Evolutionary conservation across 495 filamentous ascomycete genomes (phyloP).

Genomic region (Daldinia bambusicola): DNA sequence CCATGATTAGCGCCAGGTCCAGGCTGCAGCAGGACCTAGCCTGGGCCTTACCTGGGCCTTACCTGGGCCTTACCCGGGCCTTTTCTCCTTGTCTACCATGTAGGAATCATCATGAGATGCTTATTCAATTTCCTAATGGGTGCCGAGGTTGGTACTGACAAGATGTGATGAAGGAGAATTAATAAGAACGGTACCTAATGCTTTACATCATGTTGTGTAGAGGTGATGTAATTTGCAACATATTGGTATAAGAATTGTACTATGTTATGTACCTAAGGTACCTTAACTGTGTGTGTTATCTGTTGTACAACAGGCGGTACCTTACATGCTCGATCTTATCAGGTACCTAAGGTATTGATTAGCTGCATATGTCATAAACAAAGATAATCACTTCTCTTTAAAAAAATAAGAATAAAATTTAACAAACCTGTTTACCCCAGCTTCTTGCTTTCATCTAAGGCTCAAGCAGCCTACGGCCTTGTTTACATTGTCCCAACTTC

Average conservation of each 20-base stretch:
- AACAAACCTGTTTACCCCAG: slow-evolving; percentile 2
- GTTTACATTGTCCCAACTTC: neutral
- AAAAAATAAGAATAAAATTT: neutral
- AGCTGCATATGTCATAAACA: neutral
- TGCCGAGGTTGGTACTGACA: too few species aligned
- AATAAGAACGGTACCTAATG: neutral
- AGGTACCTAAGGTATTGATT: too few species aligned
- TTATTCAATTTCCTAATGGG: too few species aligned
- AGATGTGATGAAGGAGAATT: too few species aligned
- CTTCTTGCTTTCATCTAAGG: neutral
- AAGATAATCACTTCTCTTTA: neutral
- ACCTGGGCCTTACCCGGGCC: neutral
- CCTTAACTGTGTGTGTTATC: too few species aligned
- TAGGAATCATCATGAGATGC: neutral
- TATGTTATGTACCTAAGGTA: too few species aligned
- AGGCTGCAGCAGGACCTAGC: slow-evolving; percentile 14
- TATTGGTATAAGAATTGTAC: too few species aligned
- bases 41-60: neutral
- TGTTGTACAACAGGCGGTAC: too few species aligned
- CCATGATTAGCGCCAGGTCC: slow-evolving; percentile 5
- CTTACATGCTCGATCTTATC: neutral
- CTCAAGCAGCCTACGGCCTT: neutral
- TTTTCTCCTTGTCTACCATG: too few species aligned
- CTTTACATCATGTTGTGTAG: neutral
- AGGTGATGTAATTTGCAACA: too few species aligned